Percentiles rank a stretch among this genome's conserved stretches.
These are phyloP conservation scores for Dryas integrifolia DNA, from an alignment of 331 rosid genomes.

Conservation along the genomic window DNA sequence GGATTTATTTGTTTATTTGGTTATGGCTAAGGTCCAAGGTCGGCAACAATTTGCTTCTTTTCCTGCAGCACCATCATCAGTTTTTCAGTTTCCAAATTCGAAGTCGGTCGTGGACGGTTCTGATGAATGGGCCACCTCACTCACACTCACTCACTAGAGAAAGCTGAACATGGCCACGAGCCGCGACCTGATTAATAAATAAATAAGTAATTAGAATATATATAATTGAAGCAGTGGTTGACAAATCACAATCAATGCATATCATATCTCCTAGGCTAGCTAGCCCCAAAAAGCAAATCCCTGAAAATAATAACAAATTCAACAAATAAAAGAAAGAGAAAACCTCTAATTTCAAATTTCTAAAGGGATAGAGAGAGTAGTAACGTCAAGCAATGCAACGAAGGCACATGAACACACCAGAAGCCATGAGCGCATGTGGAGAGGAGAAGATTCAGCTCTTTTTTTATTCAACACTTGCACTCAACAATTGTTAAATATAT, in stretches of 20 bases:
- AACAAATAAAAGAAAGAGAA: constrained; percentile 12
- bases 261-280: constrained; percentile 33
- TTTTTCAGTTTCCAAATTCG: background rate
- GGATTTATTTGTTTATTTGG: background rate
- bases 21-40: background rate
- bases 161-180: constrained; percentile 30
- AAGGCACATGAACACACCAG: constrained; percentile 57
- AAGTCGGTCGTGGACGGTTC: constrained; percentile 32
- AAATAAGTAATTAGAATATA: constrained; percentile 10
- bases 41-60: constrained; percentile 1
- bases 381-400: constrained; percentile 43
- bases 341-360: background rate
- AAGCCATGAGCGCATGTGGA: constrained; percentile 56
- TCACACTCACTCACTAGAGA: background rate
- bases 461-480: constrained; percentile 8
- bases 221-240: constrained; percentile 50
- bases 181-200: constrained; percentile 18
- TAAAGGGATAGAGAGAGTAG: constrained; percentile 12
- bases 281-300: constrained; percentile 31
- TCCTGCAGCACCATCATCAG: background rate
- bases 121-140: constrained; percentile 40
- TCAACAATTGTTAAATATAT: background rate
- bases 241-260: constrained; percentile 62
- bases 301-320: constrained; percentile 26
- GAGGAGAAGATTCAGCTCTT: constrained; percentile 47